These are phyloP conservation scores for Ophiostoma perfectum DNA, from an alignment of 2,329 filamentous ascomycete species.

Conservation along the genomic window DNA sequence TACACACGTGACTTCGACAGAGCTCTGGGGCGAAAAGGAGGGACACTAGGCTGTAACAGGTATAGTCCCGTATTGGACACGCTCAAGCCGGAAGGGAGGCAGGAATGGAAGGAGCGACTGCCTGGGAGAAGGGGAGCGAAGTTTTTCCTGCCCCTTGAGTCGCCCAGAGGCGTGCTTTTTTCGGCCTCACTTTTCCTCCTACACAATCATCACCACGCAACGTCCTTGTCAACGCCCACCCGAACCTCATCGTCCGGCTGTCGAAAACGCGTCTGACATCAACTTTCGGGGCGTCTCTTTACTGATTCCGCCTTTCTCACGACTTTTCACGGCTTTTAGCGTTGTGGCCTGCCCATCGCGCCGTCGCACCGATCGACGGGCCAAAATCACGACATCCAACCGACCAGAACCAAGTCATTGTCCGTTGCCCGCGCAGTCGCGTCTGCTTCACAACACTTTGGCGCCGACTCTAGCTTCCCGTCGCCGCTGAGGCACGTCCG, in stretches of 20 bases:
- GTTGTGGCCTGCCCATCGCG: constrained; percentile 1
- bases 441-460: constrained; percentile 34
- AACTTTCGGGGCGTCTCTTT: constrained; percentile 27
- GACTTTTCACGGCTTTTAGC: constrained; percentile 26
- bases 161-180: constrained; percentile 15
- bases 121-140: constrained; percentile 36
- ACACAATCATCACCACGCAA: constrained; percentile 37
- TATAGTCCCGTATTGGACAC: constrained; percentile 17
- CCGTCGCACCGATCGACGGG: constrained; percentile 2
- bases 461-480: constrained; percentile 40
- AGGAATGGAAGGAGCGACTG: constrained; percentile 9
- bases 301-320: constrained; percentile 17
- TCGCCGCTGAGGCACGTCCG: constrained; percentile 31
- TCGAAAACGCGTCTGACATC: constrained; percentile 49
- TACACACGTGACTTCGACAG: constrained; percentile 15
- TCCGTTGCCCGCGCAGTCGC: constrained; percentile 31
- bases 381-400: neutral
- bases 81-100: constrained; percentile 33
- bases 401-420: neutral
- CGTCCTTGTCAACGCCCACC: constrained; percentile 14
- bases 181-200: constrained; percentile 32
- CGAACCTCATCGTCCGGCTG: constrained; percentile 38
- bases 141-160: constrained; percentile 39
- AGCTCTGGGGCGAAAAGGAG: constrained; percentile 27
- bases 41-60: constrained; percentile 32